Percentiles rank a stretch among this genome's conserved stretches.
phyloP scores from a whole-genome alignment of 2,329 filamentous ascomycete species.

The Clarireedia paspali region DNA sequence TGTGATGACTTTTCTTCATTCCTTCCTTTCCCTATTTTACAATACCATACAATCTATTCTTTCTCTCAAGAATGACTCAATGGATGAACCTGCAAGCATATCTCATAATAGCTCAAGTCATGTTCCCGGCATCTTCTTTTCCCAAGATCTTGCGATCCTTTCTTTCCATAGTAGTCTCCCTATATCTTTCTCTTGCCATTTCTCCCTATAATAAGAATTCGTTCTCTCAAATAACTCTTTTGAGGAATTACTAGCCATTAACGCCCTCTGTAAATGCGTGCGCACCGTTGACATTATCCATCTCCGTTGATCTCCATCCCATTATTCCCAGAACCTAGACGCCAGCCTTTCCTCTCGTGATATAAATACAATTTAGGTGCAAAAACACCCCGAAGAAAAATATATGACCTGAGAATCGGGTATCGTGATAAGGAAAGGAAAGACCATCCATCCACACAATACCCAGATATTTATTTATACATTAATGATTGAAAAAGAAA shows the following conservation, averaged over 20 bases:
- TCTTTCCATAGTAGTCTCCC: background rate
- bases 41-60: conserved; percentile 1
- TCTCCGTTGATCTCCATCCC: conserved; percentile 4
- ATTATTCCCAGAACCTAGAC: background rate
- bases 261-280: conserved; percentile 22
- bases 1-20: background rate
- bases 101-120: conserved; percentile 2
- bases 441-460: conserved; percentile 7
- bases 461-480: conserved; percentile 19
- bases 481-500: conserved; percentile 9
- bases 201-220: conserved; percentile 4
- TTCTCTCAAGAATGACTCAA: conserved; percentile 6
- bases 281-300: background rate
- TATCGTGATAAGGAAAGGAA: conserved; percentile 11
- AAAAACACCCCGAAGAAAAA: background rate
- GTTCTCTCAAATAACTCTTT: conserved; percentile 7
- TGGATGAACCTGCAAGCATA: conserved; percentile 17
- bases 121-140: background rate
- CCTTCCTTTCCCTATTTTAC: conserved; percentile 1
- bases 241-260: conserved; percentile 15
- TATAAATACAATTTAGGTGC: background rate
- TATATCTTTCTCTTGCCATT: background rate
- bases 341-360: background rate
- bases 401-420: conserved; percentile 12
- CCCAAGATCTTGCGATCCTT: conserved; percentile 11